These are phyloP conservation scores for Schwanniomyces pseudopolymorphus DNA, from an alignment of 805 yeast genomes.

Conservation along the genomic window DNA sequence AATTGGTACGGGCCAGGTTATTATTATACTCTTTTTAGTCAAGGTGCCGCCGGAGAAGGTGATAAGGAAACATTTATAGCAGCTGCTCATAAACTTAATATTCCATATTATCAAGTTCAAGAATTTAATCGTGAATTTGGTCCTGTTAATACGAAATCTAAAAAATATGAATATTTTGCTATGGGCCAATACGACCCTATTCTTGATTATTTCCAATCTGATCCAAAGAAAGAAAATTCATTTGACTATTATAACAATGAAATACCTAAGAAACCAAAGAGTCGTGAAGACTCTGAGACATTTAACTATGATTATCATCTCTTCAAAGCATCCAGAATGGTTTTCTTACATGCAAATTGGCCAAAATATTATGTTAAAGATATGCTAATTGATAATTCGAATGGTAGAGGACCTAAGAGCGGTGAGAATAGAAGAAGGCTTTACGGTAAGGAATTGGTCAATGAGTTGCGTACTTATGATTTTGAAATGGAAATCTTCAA, in stretches of 20 bases:
- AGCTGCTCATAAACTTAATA: conserved; percentile 36
- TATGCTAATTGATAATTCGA: conserved; percentile 22
- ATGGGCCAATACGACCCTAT: conserved; percentile 42
- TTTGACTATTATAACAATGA: conserved; percentile 11
- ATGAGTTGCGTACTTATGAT: conserved; percentile 27
- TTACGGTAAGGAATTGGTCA: conserved; percentile 21
- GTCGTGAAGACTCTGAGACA: conserved; percentile 17
- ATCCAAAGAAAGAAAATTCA: conserved; percentile 9
- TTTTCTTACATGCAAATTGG: conserved; percentile 41
- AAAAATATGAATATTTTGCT: conserved; percentile 28
- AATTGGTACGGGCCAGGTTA: conserved; percentile 36
- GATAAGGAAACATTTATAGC: conserved; percentile 44
- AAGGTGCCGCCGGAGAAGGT: conserved; percentile 45
- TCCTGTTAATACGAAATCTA: conserved; percentile 19
- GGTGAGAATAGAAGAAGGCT: conserved; percentile 25
- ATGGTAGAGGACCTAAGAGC: conserved; percentile 28
- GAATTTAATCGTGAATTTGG: conserved; percentile 40
- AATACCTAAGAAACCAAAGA: conserved; percentile 19
- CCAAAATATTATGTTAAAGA: conserved; percentile 28
- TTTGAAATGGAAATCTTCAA: conserved; percentile 27
- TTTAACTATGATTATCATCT: conserved; percentile 30
- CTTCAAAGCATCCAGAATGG: conserved; percentile 23
- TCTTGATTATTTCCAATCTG: conserved; percentile 24
- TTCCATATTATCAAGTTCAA: conserved; percentile 37
- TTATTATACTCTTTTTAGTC: conserved; percentile 38